Evolutionary conservation across 1,284 basidiomycete species (phyloP).

Genomic region (Clitocybe nebularis): DNA sequence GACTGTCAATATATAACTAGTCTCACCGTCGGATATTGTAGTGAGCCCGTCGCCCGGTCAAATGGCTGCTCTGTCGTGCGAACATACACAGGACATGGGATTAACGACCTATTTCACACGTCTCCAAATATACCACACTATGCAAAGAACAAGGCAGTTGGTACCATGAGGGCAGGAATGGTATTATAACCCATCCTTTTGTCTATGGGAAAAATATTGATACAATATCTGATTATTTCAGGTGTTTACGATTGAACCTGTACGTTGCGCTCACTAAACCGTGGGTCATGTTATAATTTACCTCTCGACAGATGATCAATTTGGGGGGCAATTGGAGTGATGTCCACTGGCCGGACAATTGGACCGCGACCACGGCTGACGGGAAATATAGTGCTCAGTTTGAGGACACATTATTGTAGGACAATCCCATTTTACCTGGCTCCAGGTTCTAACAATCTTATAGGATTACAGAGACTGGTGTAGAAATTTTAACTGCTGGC

Average conservation of each 20-base stretch:
- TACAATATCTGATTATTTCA: slow-evolving; percentile 20
- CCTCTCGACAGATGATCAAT: slow-evolving; percentile 79
- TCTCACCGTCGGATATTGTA: slow-evolving; percentile 23
- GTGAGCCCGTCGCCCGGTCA: slow-evolving; percentile 78
- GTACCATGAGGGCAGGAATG: slow-evolving; percentile 84
- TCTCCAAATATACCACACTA: slow-evolving; percentile 81
- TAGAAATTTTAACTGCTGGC: slow-evolving; percentile 82
- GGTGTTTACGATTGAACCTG: slow-evolving; percentile 80
- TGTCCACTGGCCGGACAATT: slow-evolving; percentile 85
- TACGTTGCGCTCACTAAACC: slow-evolving; percentile 31
- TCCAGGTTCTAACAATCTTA: slow-evolving; percentile 17
- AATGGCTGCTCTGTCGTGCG: slow-evolving; percentile 83
- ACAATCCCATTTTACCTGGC: slow-evolving; percentile 14
- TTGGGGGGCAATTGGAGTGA: slow-evolving; percentile 70
- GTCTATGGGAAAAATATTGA: background rate
- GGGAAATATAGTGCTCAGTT: slow-evolving; percentile 92
- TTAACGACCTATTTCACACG: slow-evolving; percentile 81
- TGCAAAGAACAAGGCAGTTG: slow-evolving; percentile 80
- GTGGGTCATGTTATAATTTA: slow-evolving; percentile 3
- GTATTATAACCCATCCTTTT: slow-evolving; percentile 32
- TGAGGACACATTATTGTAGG: slow-evolving; percentile 87
- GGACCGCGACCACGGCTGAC: slow-evolving; percentile 92
- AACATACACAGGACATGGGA: slow-evolving; percentile 89
- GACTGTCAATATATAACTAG: background rate
- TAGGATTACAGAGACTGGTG: slow-evolving; percentile 89